Evolutionary conservation across 805 yeast genomes (phyloP).

Genomic region (Lipomyces orientalis): DNA sequence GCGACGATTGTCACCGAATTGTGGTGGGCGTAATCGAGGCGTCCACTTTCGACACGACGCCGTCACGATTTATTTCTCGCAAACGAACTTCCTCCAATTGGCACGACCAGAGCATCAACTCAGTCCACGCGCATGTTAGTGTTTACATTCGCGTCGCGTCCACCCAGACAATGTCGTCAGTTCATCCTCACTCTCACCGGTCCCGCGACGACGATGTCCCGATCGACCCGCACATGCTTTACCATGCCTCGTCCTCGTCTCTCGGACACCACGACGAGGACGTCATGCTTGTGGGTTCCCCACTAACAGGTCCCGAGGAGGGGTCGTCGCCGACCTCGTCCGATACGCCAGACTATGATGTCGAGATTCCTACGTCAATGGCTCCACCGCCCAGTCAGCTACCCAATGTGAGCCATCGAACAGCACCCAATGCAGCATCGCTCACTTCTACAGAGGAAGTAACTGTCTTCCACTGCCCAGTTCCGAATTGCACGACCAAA

Average conservation of each 20-base stretch:
- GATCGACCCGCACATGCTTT: conserved; percentile 29
- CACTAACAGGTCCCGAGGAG: not conserved
- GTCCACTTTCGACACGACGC: conserved; percentile 1
- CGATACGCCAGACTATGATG: conserved; percentile 8
- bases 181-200: not conserved
- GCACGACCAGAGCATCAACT: conserved; percentile 3
- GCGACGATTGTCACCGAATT: not conserved
- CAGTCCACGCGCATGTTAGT: not conserved
- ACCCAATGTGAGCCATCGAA: not conserved
- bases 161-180: not conserved
- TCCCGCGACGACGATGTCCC: conserved; percentile 17
- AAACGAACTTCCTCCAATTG: not conserved
- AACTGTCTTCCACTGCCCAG: conserved; percentile 35
- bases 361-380: conserved; percentile 17
- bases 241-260: conserved; percentile 7
- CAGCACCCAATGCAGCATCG: not conserved
- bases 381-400: conserved; percentile 16
- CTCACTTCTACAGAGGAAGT: conserved; percentile 30
- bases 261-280: conserved; percentile 8
- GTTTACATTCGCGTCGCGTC: conserved; percentile 11
- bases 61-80: conserved; percentile 2
- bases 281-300: conserved; percentile 3
- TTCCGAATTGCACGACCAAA: conserved; percentile 25
- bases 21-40: not conserved
- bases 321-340: not conserved